Conservation (phyloP, 352 stramenopile genomes). For the Phytopythium montanum region DNA sequence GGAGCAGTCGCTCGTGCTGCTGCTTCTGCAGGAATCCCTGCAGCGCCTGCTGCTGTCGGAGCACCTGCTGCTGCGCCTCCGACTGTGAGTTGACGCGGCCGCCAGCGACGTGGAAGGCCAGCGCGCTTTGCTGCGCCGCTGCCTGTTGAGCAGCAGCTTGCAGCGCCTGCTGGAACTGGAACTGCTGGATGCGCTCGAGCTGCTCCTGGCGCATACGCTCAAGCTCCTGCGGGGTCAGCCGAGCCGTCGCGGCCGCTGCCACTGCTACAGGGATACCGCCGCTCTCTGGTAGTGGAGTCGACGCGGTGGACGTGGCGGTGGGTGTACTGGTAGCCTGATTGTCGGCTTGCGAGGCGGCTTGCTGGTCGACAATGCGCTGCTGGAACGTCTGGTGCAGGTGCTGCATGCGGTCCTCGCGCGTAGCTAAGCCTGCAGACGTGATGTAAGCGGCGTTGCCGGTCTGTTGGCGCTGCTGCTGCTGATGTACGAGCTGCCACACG, state of each 20-base stretch:
- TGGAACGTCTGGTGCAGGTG: constrained; percentile 18
- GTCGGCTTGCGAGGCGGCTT: constrained; percentile 27
- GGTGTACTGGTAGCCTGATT: constrained; percentile 2
- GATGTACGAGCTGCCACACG: constrained; percentile 40
- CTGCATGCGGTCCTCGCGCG: constrained; percentile 25
- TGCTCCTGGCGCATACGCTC: constrained; percentile 44
- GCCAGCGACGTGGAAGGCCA: constrained; percentile 9
- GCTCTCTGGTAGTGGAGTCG: neutral
- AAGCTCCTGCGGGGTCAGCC: constrained; percentile 35
- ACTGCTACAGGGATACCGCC: too few species aligned
- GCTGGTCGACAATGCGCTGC: constrained; percentile 44
- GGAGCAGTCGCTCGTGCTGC: constrained; percentile 16
- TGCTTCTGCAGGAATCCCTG: constrained; percentile 32
- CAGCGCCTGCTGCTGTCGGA: constrained; percentile 44
- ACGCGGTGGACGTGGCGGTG: constrained; percentile 16
- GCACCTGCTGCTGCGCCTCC: constrained; percentile 45
- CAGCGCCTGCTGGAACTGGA: constrained; percentile 29
- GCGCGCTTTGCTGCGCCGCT: constrained; percentile 26
- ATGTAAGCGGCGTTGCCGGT: neutral
- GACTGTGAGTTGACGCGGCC: constrained; percentile 20
- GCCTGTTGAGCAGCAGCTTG: too few species aligned
- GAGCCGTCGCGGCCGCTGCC: constrained; percentile 1
- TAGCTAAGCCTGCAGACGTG: neutral
- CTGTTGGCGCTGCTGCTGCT: constrained; percentile 34
- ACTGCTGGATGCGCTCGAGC: constrained; percentile 50